phyloP scores from a whole-genome alignment of 352 stramenopile species.

The Phytophthora quininea region DNA sequence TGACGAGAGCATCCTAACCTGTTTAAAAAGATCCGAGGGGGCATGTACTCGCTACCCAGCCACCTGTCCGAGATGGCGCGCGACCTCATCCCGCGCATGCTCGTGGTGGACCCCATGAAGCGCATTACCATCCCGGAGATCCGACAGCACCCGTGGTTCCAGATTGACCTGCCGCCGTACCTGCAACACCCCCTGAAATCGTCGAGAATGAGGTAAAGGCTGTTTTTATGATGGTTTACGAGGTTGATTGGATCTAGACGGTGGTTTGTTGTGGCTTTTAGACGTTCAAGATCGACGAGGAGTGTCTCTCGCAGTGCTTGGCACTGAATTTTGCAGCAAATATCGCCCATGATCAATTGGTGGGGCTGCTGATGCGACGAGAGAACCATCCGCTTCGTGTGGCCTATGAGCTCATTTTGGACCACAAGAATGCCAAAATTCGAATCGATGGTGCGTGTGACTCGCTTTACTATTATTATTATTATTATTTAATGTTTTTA shows the following conservation, averaged over 20 bases:
- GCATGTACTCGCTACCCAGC: slow-evolving; percentile 98
- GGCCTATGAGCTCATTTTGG: slow-evolving; percentile 97
- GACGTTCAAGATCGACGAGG: slow-evolving; percentile 84
- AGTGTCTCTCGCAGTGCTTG: slow-evolving; percentile 69
- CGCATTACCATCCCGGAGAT: slow-evolving; percentile 99
- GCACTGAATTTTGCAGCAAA: slow-evolving; percentile 52
- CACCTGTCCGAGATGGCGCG: slow-evolving; percentile 96
- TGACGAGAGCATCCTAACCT: slow-evolving; percentile 98
- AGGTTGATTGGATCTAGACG: not conserved
- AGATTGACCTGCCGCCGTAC: slow-evolving; percentile 98
- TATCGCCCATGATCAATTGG: slow-evolving; percentile 64
- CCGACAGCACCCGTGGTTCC: slow-evolving; percentile 98
- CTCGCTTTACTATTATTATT: slow-evolving; percentile 1
- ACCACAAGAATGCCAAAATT: slow-evolving; percentile 97
- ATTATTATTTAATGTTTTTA: not conserved
- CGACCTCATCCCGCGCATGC: slow-evolving; percentile 98
- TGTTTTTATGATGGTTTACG: not conserved
- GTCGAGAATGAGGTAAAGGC: slow-evolving; percentile 94
- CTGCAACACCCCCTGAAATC: slow-evolving; percentile 95
- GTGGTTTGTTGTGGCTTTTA: slow-evolving; percentile 23
- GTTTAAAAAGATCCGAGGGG: slow-evolving; percentile 99
- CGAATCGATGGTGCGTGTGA: slow-evolving; percentile 79
- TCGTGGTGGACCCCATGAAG: slow-evolving; percentile 99
- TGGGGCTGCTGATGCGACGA: slow-evolving; percentile 58
- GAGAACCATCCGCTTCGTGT: slow-evolving; percentile 89